Base-by-base conservation (phyloP, 805 yeast genomes). In the Lipomyces mesembrius region DNA sequence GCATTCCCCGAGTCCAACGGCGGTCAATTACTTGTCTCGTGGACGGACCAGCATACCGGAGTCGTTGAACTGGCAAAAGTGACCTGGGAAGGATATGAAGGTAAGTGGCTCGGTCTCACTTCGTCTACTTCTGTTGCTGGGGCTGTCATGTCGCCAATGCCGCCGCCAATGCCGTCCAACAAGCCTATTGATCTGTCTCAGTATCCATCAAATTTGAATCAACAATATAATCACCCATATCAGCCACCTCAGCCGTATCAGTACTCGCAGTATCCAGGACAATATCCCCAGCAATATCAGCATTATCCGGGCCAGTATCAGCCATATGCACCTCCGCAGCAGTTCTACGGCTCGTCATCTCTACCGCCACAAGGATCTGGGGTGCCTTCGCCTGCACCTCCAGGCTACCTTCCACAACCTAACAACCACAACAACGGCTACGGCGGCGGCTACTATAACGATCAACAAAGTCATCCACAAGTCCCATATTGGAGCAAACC, bases 11-110 rank as follows among this genome's bases (percentile, higher is more conserved):
- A 60, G 2, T 58, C 70, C 14, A 37, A 63, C 14, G 70, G 70
- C 39, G 67, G 68, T 4, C 62, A 68, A 56, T 56, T 66, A 20
- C 63, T 68, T 4, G 71, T 68, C 25, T 61, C 71, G 4, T 68
- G 71, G 71, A 66, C 71, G 2, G 71, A 68, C 55, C 71, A 68
- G 53, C 65, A 59, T 34, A 60, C 67, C 8, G 71, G 71, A 12
- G 63, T 61, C 22, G 35, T 68, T 25, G 70, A 68, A 34, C 64
- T 61, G 2, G 69, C 57, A 12, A 68, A 68, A 54, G 66, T 68
- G 29, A 68, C 71, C 9, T 68, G 71, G 71, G 62, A 66, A 43
- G 69, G 69, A 14, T 66, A 63, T 60, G 52, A 54, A 52, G 55
- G 55, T 52, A 52, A 25, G 55, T 17, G 7, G 11, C 32, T 12